Evolutionary conservation across 2,329 filamentous ascomycete species (phyloP).

Genomic region (Colletotrichum lini): DNA sequence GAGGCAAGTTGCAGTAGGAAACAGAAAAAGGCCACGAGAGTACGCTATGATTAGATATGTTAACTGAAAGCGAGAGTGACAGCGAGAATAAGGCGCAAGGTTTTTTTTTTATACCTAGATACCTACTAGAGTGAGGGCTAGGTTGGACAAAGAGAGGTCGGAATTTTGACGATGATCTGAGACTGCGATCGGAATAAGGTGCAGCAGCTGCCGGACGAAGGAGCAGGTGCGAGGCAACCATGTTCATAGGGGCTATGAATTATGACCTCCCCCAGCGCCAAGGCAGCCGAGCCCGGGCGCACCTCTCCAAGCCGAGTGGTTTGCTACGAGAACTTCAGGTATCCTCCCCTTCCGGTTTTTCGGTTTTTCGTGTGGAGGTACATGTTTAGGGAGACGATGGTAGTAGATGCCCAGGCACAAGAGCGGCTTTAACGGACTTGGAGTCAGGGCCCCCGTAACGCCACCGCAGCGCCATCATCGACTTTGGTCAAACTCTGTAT

Average conservation of each 20-base stretch:
- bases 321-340: not conserved
- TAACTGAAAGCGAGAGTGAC: too few relatives aligned
- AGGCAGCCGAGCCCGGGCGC: not conserved
- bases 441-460: not conserved
- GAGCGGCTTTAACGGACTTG: not conserved
- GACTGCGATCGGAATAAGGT: constrained; percentile 18
- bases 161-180: constrained; percentile 22
- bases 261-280: not conserved
- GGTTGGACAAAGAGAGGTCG: not conserved
- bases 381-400: not conserved
- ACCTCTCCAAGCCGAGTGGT: not conserved
- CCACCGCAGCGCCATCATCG: not conserved
- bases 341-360: not conserved
- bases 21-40: too few relatives aligned
- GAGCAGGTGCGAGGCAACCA: not conserved
- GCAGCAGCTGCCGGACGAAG: constrained; percentile 7
- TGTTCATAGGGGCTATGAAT: not conserved
- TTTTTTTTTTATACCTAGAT: not conserved
- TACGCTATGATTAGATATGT: too few relatives aligned
- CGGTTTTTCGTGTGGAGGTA: not conserved
- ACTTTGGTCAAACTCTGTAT: too few relatives aligned
- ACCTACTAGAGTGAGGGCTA: not conserved
- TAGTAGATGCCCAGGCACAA: not conserved
- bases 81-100: not conserved
- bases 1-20: too few relatives aligned